Conservation (phyloP, 2,329 filamentous ascomycete genomes). For the Verticillium albo-atrum region DNA sequence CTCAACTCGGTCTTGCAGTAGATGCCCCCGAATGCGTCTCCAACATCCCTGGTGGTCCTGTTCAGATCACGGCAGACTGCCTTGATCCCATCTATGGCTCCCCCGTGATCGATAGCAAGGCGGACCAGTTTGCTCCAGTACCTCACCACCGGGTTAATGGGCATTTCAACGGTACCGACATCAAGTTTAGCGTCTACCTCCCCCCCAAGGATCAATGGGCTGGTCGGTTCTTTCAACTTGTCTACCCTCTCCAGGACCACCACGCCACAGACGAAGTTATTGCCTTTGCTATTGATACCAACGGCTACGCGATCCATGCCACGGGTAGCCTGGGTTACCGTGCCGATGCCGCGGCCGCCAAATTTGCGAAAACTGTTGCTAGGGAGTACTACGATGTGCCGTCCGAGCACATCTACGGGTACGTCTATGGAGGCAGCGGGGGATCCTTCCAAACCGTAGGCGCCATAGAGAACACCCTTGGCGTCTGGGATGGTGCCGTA, state of each 20-base stretch:
- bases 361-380: conserved; percentile 12
- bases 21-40: neutral
- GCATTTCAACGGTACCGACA: conserved; percentile 10
- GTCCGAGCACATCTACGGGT: conserved; percentile 12
- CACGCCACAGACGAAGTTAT: conserved; percentile 8
- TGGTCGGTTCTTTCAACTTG: conserved; percentile 14
- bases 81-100: conserved; percentile 8
- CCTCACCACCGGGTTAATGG: conserved; percentile 12
- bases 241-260: conserved; percentile 13
- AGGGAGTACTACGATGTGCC: conserved; percentile 6
- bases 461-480: conserved; percentile 13
- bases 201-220: conserved; percentile 10
- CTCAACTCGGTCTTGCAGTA: too few species aligned
- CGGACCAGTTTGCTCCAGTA: conserved; percentile 2
- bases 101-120: conserved; percentile 10
- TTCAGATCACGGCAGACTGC: neutral
- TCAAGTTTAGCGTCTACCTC: conserved; percentile 17
- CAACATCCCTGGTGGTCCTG: neutral
- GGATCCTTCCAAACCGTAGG: conserved; percentile 15
- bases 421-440: conserved; percentile 16
- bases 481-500: conserved; percentile 17
- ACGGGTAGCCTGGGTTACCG: conserved; percentile 11
- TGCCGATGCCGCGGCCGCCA: conserved; percentile 16
- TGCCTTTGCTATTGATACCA: conserved; percentile 12
- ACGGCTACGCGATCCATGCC: conserved; percentile 14